Conservation (phyloP, 305 asterid species). For the Fraxinus greggii region DNA sequence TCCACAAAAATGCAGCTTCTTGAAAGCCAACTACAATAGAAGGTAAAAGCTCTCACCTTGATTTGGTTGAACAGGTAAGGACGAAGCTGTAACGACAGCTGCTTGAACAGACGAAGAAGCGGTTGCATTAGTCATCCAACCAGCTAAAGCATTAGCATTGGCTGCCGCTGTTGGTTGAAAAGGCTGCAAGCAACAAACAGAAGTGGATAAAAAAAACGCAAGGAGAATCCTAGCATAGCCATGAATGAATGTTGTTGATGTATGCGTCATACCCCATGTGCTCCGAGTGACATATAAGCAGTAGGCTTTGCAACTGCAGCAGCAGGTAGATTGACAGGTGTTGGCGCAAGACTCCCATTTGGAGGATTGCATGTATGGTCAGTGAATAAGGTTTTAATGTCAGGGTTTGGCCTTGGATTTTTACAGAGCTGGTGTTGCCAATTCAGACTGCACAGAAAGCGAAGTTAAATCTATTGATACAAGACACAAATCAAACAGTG, state of each 20-base stretch:
- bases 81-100: slow-evolving; percentile 88
- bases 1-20: not conserved
- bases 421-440: slow-evolving; percentile 99
- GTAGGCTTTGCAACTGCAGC: slow-evolving; percentile 73
- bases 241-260: slow-evolving; percentile 10
- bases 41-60: slow-evolving; percentile 51
- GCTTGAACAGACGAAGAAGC: slow-evolving; percentile 95
- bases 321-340: slow-evolving; percentile 73
- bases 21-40: slow-evolving; percentile 1
- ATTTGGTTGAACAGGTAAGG: slow-evolving; percentile 76
- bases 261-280: slow-evolving; percentile 63
- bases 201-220: slow-evolving; percentile 2
- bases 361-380: slow-evolving; percentile 84
- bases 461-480: not conserved
- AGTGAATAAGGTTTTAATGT: slow-evolving; percentile 76
- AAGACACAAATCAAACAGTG: not conserved
- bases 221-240: not conserved
- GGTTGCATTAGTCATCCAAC: slow-evolving; percentile 94
- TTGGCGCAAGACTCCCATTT: slow-evolving; percentile 75
- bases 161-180: slow-evolving; percentile 76
- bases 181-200: slow-evolving; percentile 52
- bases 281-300: slow-evolving; percentile 71
- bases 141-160: slow-evolving; percentile 83
- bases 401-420: slow-evolving; percentile 90
- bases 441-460: slow-evolving; percentile 62